These are phyloP conservation scores for Lachnellula suecica DNA, from an alignment of 2,329 filamentous ascomycete species.

Conservation along the genomic window DNA sequence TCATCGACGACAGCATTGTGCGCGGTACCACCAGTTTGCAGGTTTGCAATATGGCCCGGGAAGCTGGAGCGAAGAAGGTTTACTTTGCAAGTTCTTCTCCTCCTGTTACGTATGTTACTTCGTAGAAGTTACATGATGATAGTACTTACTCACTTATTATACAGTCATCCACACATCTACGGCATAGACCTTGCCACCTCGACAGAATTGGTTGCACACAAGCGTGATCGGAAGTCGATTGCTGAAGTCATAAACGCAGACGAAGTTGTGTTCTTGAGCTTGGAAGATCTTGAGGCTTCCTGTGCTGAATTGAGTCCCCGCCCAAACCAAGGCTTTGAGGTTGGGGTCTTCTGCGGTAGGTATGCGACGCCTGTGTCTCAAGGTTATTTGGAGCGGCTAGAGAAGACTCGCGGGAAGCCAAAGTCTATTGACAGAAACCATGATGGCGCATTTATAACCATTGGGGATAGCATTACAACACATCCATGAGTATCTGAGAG, in stretches of 20 bases:
- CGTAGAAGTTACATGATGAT: not conserved
- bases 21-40: conserved; percentile 69
- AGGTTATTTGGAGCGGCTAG: not conserved
- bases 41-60: conserved; percentile 71
- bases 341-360: conserved; percentile 82
- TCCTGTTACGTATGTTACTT: conserved; percentile 26
- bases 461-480: not conserved
- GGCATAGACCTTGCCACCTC: conserved; percentile 72
- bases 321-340: conserved; percentile 65
- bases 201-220: conserved; percentile 65
- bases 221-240: conserved; percentile 56
- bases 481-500: not conserved
- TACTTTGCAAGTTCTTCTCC: conserved; percentile 79
- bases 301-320: conserved; percentile 59
- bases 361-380: conserved; percentile 44
- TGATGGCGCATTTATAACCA: not conserved
- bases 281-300: conserved; percentile 72
- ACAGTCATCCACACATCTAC: conserved; percentile 81
- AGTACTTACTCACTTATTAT: conserved; percentile 38
- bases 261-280: conserved; percentile 70
- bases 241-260: conserved; percentile 67
- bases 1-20: conserved; percentile 86
- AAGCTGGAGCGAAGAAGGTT: conserved; percentile 77
- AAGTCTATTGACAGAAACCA: not conserved
- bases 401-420: not conserved